Base-by-base conservation (phyloP, 2,329 filamentous ascomycete genomes). In the Cordyceps cicadae region DNA sequence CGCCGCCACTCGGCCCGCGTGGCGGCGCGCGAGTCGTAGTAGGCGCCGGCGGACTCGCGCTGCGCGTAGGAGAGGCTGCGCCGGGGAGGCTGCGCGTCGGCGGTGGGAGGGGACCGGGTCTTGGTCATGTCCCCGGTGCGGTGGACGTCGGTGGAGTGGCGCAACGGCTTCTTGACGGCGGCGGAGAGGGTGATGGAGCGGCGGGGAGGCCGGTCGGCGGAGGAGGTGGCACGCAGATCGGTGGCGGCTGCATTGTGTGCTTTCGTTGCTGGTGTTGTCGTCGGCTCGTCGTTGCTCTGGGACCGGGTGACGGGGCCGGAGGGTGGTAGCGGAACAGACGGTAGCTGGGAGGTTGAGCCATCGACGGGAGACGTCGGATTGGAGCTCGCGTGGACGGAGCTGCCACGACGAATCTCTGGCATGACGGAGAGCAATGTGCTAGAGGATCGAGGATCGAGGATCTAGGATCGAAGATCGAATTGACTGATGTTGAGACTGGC, bases 21-120 rank as follows among this genome's bases (percentile, higher is more conserved):
- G 15, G 69, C 74, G 39, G 74, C 74, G 37, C 74, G 69, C 5
- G 74, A 76, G 64, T 76, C 74, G 67, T 75, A 76, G 67, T 75
- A 76, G 41, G 68, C 74, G 5, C 67, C 66, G n/a, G 72, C 72
- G n/a, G 58, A 32, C 7, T 70, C 67, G 6, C 74, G 68, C 24
- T 69, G 68, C 3, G 68, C 67, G 61, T 75, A 75, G 3, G 72
- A 74, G 3, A 75, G 66, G 60, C 73, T 75, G 51, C 66, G 67
- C 17, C 73, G 68, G 9, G 68, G 63, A 1, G 60, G 53, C n/a
- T 32, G 32, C 5, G 62, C 54, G 53, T 63, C 63, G 9, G 63
- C 59, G 24, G 62, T 57, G 46, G 50, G 1, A 39, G 53, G 52
- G 12, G 53, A 52, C 1, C 43, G 21, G 19, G 56, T 54, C 37